Percentiles rank a stretch among this genome's conserved stretches.
phyloP scores from a whole-genome alignment of 225 moss, liverwort and hornwort genomes.

The Bryoerythrophyllum caledonicum region DNA sequence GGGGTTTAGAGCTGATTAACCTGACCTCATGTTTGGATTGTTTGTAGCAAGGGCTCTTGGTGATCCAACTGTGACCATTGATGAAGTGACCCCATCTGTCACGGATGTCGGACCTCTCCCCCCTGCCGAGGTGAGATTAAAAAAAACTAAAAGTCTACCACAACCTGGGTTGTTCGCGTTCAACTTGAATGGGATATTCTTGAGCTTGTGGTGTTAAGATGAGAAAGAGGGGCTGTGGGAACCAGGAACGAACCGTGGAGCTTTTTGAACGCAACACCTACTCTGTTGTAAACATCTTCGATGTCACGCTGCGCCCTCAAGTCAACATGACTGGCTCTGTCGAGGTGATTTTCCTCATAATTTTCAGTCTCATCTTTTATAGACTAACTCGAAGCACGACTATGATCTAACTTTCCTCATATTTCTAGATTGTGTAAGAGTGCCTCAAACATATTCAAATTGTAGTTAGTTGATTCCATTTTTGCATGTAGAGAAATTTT shows the following conservation, averaged over 20 bases:
- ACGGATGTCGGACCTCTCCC: slow-evolving; percentile 49
- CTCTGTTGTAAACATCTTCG: slow-evolving; percentile 72
- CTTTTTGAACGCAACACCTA: slow-evolving; percentile 75
- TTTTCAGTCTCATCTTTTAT: not conserved
- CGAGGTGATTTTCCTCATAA: slow-evolving; percentile 44
- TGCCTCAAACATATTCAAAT: too few species aligned
- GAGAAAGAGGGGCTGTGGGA: slow-evolving; percentile 4
- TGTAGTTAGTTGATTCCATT: not conserved
- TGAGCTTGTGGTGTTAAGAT: slow-evolving; percentile 16
- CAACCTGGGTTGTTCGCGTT: too few species aligned
- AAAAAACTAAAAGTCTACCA: not conserved
- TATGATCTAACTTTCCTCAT: too few species aligned
- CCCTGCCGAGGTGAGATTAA: slow-evolving; percentile 42
- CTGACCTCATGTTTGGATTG: slow-evolving; percentile 20
- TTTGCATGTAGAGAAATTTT: not conserved
- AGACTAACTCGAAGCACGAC: too few species aligned
- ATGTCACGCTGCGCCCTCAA: slow-evolving; percentile 68
- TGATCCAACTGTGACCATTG: slow-evolving; percentile 60
- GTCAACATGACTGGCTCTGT: slow-evolving; percentile 71
- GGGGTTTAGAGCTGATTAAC: not conserved
- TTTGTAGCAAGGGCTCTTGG: slow-evolving; percentile 59
- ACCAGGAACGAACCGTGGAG: slow-evolving; percentile 68
- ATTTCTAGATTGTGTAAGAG: too few species aligned
- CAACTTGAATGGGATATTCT: too few species aligned
- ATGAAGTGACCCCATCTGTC: slow-evolving; percentile 56